Base-by-base conservation (phyloP, 2,329 filamentous ascomycete species). In the Zasmidium angulare region DNA sequence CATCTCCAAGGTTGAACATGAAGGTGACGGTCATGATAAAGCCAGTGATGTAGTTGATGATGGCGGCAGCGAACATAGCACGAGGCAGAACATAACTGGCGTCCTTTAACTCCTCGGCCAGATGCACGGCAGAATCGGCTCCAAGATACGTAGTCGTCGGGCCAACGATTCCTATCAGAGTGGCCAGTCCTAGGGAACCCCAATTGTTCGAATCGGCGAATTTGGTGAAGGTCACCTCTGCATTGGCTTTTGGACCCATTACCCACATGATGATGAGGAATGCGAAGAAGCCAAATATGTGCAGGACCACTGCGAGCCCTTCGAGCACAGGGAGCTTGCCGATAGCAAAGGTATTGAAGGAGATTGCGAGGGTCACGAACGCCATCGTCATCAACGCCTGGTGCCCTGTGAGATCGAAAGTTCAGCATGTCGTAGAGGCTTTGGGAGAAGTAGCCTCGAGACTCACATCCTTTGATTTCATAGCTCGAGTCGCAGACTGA, bases 51-150 rank as follows among this genome's bases (percentile, higher is more conserved):
- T 69, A 71, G 62, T 72, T 73, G 55, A 71, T 66, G 48, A 68
- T 50, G 7, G 68, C 68, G 2, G 69, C 66, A 9, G 65, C 63
- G 47, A 72, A 63, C 67, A 74, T 72, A 10, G 69, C 69, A 17
- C 69, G 61, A 2, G 71, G 71, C 2, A 72, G 63, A 11, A 66
- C 62, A 23, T 66, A 67, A 11, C 63, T 63, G 21, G 71, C 71
- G 57, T 72, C 67, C 23, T 67, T 61, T 17, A 72, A 55, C 36
- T 73, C 71, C 52, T 73, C 71, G 12, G 65, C 58, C 56, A 77
- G 26, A 60, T 78, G 76, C n/a, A 74, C 72, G 1, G 72, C 69
- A 1, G 72, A 71, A 60, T 77, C 74, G 66, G 74, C 52, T 71
- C 75, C 65, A 61, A 77, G 71, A 2, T 73, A 69, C 21, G 77